Percentiles rank a stretch among this genome's conserved stretches.
phyloP scores from a whole-genome alignment of 1,284 basidiomycete genomes.

The Cutaneotrichosporon mucoides region DNA sequence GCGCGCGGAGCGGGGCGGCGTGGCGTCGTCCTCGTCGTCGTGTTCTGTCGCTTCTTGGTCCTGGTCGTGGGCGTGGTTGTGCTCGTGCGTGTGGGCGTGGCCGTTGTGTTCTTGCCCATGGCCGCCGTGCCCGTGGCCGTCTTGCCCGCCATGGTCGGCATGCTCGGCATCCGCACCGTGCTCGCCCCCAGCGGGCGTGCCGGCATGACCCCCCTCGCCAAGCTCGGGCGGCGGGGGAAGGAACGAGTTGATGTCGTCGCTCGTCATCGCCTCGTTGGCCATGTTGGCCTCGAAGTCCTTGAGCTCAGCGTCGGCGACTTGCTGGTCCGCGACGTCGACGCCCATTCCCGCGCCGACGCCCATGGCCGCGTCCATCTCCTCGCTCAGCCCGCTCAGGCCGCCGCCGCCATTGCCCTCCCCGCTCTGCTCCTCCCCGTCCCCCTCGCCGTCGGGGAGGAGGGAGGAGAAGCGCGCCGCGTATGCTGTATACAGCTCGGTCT shows the following conservation, averaged over 20 bases:
- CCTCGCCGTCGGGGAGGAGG: slow-evolving; percentile 9
- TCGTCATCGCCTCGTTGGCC: slow-evolving; percentile 18
- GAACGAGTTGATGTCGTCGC: slow-evolving; percentile 23
- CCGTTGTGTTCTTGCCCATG: background rate
- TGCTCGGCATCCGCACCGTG: background rate
- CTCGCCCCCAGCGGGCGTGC: background rate
- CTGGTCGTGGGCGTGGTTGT: no score
- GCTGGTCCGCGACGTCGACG: background rate
- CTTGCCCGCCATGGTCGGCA: no score
- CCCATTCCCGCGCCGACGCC: background rate
- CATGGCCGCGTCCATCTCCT: background rate
- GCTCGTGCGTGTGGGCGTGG: background rate
- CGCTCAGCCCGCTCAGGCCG: background rate
- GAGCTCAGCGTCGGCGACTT: slow-evolving; percentile 8
- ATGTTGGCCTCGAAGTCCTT: slow-evolving; percentile 21
- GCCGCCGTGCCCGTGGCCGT: no score
- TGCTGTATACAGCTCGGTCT: slow-evolving; percentile 43
- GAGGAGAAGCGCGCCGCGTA: slow-evolving; percentile 42
- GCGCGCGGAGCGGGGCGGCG: slow-evolving; percentile 15
- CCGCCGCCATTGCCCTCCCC: background rate
- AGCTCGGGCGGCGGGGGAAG: slow-evolving; percentile 6
- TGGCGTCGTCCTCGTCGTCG: background rate
- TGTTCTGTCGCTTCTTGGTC: no score
- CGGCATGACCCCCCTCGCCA: background rate
- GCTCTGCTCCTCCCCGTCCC: background rate